These are phyloP conservation scores for Alnus glutinosa DNA, from an alignment of 306 rosid genomes.

Conservation along the genomic window DNA sequence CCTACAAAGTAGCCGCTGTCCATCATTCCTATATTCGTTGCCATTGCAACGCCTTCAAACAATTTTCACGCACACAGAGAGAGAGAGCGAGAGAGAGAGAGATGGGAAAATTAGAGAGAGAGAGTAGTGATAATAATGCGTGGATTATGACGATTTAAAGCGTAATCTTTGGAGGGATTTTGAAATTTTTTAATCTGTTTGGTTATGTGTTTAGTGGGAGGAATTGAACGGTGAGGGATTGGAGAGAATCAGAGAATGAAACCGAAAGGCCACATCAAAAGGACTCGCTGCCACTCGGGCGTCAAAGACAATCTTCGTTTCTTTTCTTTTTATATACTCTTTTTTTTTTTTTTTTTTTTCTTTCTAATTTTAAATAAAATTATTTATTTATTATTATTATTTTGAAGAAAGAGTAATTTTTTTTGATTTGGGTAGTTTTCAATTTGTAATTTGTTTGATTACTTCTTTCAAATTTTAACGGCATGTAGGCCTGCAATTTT, in stretches of 20 bases:
- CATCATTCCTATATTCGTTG: conserved; percentile 89
- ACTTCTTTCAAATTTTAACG: no score
- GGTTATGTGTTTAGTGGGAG: conserved; percentile 2
- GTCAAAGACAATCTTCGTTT: background rate
- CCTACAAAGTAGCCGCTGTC: conserved; percentile 95
- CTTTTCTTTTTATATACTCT: no score
- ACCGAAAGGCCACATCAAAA: conserved; percentile 4
- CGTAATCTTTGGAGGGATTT: conserved; percentile 29
- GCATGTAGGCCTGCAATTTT: no score
- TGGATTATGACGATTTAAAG: conserved; percentile 25
- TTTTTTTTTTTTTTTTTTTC: no score
- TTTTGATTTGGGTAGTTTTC: no score
- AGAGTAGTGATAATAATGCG: background rate
- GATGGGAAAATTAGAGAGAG: background rate
- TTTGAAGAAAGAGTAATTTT: no score
- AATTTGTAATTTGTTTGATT: no score
- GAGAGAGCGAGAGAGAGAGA: background rate
- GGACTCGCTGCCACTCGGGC: background rate
- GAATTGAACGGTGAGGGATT: conserved; percentile 31
- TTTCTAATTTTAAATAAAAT: no score
- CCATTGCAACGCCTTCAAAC: conserved; percentile 50
- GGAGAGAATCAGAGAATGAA: background rate
- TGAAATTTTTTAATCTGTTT: background rate
- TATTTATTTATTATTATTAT: no score
- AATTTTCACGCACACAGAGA: background rate